Evolutionary conservation across 2,329 filamentous ascomycete genomes (phyloP), one percentile per base, ranked within the genome.

Genomic region (Colletotrichum phormii): DNA sequence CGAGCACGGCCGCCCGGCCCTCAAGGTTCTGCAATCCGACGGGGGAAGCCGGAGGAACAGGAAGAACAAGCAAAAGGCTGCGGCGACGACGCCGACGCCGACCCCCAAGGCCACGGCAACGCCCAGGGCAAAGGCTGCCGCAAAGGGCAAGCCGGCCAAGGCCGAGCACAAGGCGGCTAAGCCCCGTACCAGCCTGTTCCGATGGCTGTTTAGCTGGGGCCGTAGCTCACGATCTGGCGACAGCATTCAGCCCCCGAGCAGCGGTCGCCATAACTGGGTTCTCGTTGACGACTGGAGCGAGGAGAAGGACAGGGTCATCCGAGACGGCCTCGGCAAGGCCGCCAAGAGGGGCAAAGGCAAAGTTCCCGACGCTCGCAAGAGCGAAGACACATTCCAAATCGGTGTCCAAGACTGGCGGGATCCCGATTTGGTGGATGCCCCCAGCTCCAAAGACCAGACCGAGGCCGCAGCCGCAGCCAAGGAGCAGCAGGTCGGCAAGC

Each of bases 401-500:
- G 94, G 94, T n/a, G 91, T 95, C 13, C 93, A 97, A 76, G 94
- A 97, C 79, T 96, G 94, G 94, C 89, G 94, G 76, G 94, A 97
- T 80, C 92, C 93, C 6, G 71, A 73, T 24, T 33, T 73, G 37
- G 67, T 73, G 18, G 71, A 71, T 33, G 67, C 51, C 4, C 67
- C 71, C 13, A 93, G 95, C 33, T 69, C 72, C 6, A 83, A 51
- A 42, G 58, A 74, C 22, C 75, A 73, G n/a, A 78, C 57, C 33
- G 67, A 71, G 9, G 42, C 15, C 42, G 42, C 42, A n/a, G 15
- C 42, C 42, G n/a, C n/a, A n/a, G n/a, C n/a, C n/a, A 51, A 57
- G 22, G n/a, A 59, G 42, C 59, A 60, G 18, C 51, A 55, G 69
- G 72, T 76, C 37, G 74, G 62, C 26, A 72, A 79, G 75, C 60